Evolutionary conservation across 345 rosid genomes (phyloP).

Genomic region (Salix arbutifolia): DNA sequence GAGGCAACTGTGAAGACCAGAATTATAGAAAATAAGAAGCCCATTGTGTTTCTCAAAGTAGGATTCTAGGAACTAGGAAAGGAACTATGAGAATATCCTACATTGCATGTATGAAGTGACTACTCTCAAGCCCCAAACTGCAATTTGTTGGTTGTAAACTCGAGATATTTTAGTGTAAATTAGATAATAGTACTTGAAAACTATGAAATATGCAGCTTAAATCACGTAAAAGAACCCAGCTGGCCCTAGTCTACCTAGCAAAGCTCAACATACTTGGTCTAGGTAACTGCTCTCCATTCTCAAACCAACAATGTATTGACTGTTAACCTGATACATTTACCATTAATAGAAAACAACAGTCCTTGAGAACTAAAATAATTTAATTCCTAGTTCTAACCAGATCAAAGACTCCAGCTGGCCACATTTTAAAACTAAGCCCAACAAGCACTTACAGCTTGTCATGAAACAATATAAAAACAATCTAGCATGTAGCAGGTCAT

Average conservation of each 20-base stretch:
- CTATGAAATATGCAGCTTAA: neutral
- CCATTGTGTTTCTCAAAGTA: neutral
- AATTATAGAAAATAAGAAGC: neutral
- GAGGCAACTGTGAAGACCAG: neutral
- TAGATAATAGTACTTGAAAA: neutral
- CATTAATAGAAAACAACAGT: no score
- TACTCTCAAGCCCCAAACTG: neutral
- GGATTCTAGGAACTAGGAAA: neutral
- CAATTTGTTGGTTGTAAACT: neutral
- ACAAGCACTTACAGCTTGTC: neutral
- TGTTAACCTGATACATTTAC: no score
- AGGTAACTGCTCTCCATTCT: no score
- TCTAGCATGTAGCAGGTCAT: neutral
- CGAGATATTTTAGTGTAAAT: neutral
- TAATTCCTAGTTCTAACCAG: no score
- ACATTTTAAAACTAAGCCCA: neutral
- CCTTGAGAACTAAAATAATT: no score
- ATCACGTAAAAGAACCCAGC: neutral
- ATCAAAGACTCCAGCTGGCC: neutral
- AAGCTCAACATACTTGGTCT: no score
- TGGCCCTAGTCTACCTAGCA: no score
- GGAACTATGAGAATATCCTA: neutral
- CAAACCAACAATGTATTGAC: no score
- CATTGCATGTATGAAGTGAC: neutral
- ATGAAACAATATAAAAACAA: neutral